phyloP scores from a whole-genome alignment of 164 flowering plant genomes.

The Litsea cubeba region DNA sequence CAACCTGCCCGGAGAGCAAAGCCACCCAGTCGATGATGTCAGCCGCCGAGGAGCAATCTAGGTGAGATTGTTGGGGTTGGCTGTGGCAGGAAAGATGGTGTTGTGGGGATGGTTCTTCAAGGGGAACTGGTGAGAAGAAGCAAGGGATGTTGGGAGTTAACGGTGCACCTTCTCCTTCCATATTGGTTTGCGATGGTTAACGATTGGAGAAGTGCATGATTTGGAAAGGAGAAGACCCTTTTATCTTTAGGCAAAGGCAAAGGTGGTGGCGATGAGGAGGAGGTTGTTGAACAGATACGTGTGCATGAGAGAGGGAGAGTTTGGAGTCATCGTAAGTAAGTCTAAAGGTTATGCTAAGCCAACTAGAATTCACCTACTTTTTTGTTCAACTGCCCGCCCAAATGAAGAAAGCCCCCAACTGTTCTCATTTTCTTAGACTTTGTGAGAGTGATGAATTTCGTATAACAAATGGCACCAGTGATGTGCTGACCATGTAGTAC shows the following conservation, averaged over 20 bases:
- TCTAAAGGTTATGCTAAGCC: slow-evolving; percentile 2
- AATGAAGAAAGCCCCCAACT: slow-evolving; percentile 18
- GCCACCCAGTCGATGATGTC: slow-evolving; percentile 29
- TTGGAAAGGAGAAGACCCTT: background rate
- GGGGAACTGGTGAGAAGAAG: background rate
- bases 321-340: background rate
- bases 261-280: slow-evolving; percentile 10
- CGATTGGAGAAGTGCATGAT: background rate
- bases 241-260: background rate
- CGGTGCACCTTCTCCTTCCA: slow-evolving; percentile 12
- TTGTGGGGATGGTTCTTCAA: slow-evolving; percentile 4
- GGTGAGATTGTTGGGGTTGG: slow-evolving; percentile 15
- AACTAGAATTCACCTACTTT: slow-evolving; percentile 30
- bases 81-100: slow-evolving; percentile 18
- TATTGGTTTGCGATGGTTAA: background rate
- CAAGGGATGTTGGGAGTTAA: background rate
- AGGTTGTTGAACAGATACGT: slow-evolving; percentile 5
- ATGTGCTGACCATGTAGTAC: background rate
- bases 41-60: slow-evolving; percentile 1
- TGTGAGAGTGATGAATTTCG: background rate
- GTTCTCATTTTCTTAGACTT: background rate
- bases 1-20: slow-evolving; percentile 22
- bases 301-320: slow-evolving; percentile 5
- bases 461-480: background rate
- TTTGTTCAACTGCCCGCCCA: slow-evolving; percentile 29